Conservation (phyloP, 228 moss, liverwort and hornwort species). For the Sphagnum magellanicum region DNA sequence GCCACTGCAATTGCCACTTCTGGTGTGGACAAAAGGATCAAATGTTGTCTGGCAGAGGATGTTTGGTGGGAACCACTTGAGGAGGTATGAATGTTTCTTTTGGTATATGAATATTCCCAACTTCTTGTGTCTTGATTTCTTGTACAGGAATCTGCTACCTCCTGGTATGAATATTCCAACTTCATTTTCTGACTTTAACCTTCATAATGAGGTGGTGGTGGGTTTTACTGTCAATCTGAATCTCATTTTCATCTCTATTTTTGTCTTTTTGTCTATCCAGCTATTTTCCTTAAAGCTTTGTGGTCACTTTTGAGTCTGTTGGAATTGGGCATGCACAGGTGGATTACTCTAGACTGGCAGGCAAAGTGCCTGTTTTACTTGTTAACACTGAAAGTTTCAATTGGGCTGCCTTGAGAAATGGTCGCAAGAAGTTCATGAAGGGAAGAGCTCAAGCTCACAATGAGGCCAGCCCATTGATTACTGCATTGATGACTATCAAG, state of each 20-base stretch:
- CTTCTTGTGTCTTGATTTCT: conserved; percentile 27
- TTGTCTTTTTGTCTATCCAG: too few relatives aligned
- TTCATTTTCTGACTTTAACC: too few relatives aligned
- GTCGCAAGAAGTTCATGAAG: conserved; percentile 40
- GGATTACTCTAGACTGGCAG: conserved; percentile 41
- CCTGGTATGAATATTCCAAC: conserved; percentile 18
- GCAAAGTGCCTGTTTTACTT: conserved; percentile 50
- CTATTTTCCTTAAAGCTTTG: too few relatives aligned
- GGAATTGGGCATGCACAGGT: conserved; percentile 14
- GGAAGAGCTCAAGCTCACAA: conserved; percentile 29
- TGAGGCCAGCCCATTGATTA: conserved; percentile 39
- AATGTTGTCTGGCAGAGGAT: conserved; percentile 82
- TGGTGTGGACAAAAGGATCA: conserved; percentile 66
- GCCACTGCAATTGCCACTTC: conserved; percentile 62
- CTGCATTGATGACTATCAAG: conserved; percentile 61
- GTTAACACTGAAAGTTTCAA: conserved; percentile 66
- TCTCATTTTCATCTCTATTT: too few relatives aligned
- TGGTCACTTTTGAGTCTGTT: too few relatives aligned
- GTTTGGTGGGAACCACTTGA: conserved; percentile 91
- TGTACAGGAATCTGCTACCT: conserved; percentile 48
- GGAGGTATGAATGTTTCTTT: conserved; percentile 17
- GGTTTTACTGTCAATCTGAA: too few relatives aligned
- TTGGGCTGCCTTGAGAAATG: conserved; percentile 50
- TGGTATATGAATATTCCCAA: too few relatives aligned
- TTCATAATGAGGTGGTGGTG: too few relatives aligned